A percentile compares a stretch with the other conserved stretches of the same genome.
phyloP scores from a whole-genome alignment of 1,284 basidiomycete genomes.

The Flammula alnicola region DNA sequence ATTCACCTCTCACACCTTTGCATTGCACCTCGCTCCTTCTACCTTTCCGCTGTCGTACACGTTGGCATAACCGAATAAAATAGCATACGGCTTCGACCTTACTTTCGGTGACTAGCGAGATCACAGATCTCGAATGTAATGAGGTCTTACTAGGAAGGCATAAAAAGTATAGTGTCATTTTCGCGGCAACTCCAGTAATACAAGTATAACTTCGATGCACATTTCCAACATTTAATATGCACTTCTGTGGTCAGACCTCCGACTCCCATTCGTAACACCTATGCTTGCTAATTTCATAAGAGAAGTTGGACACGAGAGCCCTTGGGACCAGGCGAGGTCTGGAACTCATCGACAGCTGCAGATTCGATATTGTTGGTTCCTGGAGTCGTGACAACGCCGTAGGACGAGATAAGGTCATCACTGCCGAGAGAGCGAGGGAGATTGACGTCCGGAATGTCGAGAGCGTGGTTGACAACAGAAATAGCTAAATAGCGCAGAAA shows the following conservation, averaged over 20 bases:
- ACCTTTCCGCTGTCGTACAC: no score
- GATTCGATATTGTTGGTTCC: conserved; percentile 50
- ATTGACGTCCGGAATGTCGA: conserved; percentile 50
- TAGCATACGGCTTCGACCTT: no score
- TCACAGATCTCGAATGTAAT: no score
- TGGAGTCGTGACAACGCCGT: conserved; percentile 66
- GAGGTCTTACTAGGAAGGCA: no score
- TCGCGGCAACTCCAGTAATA: no score
- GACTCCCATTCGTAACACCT: conserved; percentile 63
- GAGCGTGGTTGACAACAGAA: conserved; percentile 49
- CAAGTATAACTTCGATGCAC: no score
- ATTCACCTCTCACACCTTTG: no score
- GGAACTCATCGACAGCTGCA: conserved; percentile 44
- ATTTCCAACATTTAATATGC: conserved; percentile 62
- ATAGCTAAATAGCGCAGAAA: conserved; percentile 42
- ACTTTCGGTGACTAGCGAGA: no score
- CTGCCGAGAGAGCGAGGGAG: conserved; percentile 39
- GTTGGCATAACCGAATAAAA: no score
- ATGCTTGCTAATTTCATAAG: conserved; percentile 66
- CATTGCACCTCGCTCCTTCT: no score
- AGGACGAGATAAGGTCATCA: conserved; percentile 52
- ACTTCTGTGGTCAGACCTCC: conserved; percentile 59
- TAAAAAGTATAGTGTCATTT: no score
- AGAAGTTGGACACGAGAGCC: conserved; percentile 65
- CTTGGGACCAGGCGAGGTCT: conserved; percentile 48